A percentile compares a stretch with the other conserved stretches of the same genome.
Evolutionary conservation across 2,329 filamentous ascomycete species (phyloP).

Genomic region (Sclerotinia glacialis): DNA sequence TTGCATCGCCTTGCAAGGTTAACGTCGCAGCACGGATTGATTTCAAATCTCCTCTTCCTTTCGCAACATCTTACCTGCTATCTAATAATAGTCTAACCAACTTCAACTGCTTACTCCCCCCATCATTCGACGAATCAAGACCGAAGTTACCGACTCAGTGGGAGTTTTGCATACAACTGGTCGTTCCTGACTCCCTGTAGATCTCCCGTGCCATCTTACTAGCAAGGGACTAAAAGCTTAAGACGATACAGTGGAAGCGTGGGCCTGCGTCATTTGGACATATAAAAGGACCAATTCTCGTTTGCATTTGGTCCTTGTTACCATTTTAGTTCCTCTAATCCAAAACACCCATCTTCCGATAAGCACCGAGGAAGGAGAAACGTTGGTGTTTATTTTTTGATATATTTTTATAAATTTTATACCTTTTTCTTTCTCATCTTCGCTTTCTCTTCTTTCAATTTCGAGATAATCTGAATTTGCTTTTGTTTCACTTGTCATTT

Average conservation of each 20-base stretch:
- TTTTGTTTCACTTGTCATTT: not conserved
- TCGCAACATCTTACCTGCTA: not conserved
- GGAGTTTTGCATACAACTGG: not conserved
- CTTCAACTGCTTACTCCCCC: too few relatives aligned
- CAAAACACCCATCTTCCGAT: not conserved
- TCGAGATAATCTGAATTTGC: not conserved
- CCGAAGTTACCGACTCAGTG: slow-evolving; percentile 1
- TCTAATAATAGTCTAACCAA: too few relatives aligned
- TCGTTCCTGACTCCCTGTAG: slow-evolving; percentile 10
- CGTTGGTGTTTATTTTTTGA: not conserved
- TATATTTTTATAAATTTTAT: not conserved
- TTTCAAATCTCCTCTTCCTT: not conserved
- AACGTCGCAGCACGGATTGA: not conserved
- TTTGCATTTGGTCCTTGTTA: not conserved
- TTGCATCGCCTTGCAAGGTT: not conserved
- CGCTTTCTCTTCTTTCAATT: not conserved
- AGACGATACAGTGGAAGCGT: not conserved
- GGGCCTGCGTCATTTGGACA: slow-evolving; percentile 14
- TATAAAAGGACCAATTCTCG: slow-evolving; percentile 4
- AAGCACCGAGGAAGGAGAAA: not conserved
- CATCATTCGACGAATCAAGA: not conserved
- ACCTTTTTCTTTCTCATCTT: not conserved
- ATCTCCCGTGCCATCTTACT: slow-evolving; percentile 9
- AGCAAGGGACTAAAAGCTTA: not conserved
- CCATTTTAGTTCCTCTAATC: not conserved